Evolutionary conservation across 1,284 basidiomycete species (phyloP).

Genomic region (Peniophora sp.): DNA sequence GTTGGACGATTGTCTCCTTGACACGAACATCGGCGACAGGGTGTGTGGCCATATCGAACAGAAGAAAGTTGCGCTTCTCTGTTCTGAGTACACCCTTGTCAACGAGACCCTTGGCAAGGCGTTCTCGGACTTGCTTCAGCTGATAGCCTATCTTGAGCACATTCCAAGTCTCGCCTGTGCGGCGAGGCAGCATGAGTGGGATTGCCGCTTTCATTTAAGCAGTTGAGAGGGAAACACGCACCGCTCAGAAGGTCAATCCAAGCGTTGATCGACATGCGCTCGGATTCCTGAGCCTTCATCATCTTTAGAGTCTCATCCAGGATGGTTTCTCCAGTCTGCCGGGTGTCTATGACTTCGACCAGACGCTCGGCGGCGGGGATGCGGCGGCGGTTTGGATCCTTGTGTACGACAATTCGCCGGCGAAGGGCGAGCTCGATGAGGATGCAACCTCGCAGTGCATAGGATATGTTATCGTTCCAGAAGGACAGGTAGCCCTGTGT

Average conservation of each 20-base stretch:
- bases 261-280: slow-evolving; percentile 82
- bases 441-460: slow-evolving; percentile 91
- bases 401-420: slow-evolving; percentile 81
- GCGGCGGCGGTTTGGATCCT: slow-evolving; percentile 75
- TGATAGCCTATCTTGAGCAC: slow-evolving; percentile 98
- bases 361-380: slow-evolving; percentile 76
- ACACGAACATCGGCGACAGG: slow-evolving; percentile 87
- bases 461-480: slow-evolving; percentile 98
- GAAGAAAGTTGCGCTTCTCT: slow-evolving; percentile 92
- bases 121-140: slow-evolving; percentile 93
- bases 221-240: slow-evolving; percentile 30
- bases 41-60: slow-evolving; percentile 99
- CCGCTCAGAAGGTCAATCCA: slow-evolving; percentile 94
- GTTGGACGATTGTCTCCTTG: slow-evolving; percentile 77
- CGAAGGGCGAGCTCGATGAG: slow-evolving; percentile 90
- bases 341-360: slow-evolving; percentile 86
- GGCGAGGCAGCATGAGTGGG: not conserved
- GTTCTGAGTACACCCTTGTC: slow-evolving; percentile 97
- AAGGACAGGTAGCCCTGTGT: slow-evolving; percentile 85
- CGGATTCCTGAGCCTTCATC: slow-evolving; percentile 72
- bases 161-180: slow-evolving; percentile 92
- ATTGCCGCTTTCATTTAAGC: not conserved
- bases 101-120: slow-evolving; percentile 93
- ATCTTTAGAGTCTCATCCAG: slow-evolving; percentile 93
- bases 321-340: slow-evolving; percentile 90